Evolutionary conservation across 345 rosid genomes (phyloP).

Genomic region (Eucalyptus dawsonii): DNA sequence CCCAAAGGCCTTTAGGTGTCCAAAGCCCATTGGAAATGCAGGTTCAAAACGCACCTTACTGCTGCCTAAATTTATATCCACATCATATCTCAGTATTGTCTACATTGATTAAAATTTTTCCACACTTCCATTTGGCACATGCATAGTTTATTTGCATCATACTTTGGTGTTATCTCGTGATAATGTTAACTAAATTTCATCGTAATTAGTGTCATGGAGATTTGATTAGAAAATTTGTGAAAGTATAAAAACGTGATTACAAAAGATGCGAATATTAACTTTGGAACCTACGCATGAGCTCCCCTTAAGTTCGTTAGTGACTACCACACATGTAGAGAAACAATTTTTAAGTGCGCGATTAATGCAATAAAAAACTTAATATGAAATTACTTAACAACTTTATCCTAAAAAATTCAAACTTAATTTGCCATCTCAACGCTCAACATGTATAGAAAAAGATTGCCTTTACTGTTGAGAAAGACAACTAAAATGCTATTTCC

Average conservation of each 20-base stretch:
- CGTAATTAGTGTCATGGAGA: background rate
- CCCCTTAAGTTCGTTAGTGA: background rate
- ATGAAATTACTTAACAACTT: background rate
- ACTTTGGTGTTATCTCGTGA: background rate
- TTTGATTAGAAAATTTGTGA: background rate
- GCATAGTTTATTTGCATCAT: background rate
- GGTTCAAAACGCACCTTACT: background rate
- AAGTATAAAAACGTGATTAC: background rate
- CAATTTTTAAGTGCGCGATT: background rate
- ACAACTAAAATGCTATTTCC: background rate
- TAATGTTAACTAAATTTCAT: background rate
- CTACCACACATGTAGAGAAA: background rate
- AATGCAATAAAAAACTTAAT: background rate
- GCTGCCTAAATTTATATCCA: background rate
- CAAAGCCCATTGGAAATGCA: too few relatives aligned
- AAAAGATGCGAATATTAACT: background rate
- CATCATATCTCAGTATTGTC: background rate
- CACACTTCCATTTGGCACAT: background rate
- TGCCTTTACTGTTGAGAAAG: background rate
- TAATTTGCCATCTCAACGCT: background rate
- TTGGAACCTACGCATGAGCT: background rate
- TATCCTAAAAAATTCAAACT: background rate
- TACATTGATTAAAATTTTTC: background rate
- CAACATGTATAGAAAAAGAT: background rate
- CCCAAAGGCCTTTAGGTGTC: too few relatives aligned